These are phyloP conservation scores for Melastoma candidum DNA, from an alignment of 441 rosid genomes.

Conservation along the genomic window DNA sequence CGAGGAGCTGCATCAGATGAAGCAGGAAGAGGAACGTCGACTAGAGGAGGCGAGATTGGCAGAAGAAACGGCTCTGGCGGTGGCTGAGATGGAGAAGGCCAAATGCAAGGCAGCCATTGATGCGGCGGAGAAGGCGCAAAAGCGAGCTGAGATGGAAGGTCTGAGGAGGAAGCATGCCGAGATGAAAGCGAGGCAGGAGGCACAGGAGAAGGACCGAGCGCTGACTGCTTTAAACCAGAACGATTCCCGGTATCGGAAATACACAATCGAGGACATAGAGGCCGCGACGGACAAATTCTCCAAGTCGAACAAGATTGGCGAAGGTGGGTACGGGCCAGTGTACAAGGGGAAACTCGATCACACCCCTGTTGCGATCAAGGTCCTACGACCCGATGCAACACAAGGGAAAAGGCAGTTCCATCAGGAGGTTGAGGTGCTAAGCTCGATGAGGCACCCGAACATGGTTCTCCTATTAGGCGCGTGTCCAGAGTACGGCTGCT, in stretches of 20 bases:
- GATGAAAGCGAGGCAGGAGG: slow-evolving; percentile 41
- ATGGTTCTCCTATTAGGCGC: slow-evolving; percentile 76
- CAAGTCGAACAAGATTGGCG: slow-evolving; percentile 46
- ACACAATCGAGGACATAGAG: slow-evolving; percentile 56
- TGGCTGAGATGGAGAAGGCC: slow-evolving; percentile 66
- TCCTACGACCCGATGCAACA: slow-evolving; percentile 69
- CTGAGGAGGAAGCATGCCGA: slow-evolving; percentile 52
- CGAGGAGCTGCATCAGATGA: slow-evolving; percentile 48
- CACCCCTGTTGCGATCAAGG: slow-evolving; percentile 71
- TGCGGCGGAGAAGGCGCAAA: slow-evolving; percentile 60
- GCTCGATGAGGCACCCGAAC: slow-evolving; percentile 64
- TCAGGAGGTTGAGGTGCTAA: slow-evolving; percentile 67
- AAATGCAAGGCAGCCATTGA: slow-evolving; percentile 62
- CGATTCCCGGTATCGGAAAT: slow-evolving; percentile 54
- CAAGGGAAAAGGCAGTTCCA: slow-evolving; percentile 73
- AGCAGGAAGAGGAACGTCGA: slow-evolving; percentile 45
- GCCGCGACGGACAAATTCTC: slow-evolving; percentile 49
- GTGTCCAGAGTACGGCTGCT: slow-evolving; percentile 66
- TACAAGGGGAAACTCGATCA: slow-evolving; percentile 63
- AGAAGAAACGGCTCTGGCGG: slow-evolving; percentile 56
- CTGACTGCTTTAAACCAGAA: slow-evolving; percentile 37
- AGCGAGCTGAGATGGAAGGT: slow-evolving; percentile 55
- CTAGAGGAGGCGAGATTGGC: slow-evolving; percentile 56
- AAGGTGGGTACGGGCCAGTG: slow-evolving; percentile 85
- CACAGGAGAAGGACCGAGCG: slow-evolving; percentile 56